Conservation (phyloP, 2,329 filamentous ascomycete species). For the Colletotrichum caudatum region DNA sequence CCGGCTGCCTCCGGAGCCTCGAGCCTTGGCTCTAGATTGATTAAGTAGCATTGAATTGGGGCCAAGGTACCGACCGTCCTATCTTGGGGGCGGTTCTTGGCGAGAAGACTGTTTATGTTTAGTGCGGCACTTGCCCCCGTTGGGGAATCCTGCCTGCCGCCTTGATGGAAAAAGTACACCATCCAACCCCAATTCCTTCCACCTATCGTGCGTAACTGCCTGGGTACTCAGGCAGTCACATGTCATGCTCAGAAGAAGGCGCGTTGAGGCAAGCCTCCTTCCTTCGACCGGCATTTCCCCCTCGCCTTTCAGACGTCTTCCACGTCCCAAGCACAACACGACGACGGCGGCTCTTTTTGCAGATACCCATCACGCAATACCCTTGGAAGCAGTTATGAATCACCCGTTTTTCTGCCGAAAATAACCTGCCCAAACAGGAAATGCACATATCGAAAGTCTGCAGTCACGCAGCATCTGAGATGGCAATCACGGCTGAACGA, state of each 20-base stretch:
- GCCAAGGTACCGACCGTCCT: not conserved
- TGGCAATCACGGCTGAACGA: not conserved
- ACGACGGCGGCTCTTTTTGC: not conserved
- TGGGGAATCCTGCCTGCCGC: not conserved
- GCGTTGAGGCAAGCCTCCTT: not conserved
- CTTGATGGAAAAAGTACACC: not conserved
- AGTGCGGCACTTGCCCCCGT: not conserved
- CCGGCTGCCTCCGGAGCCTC: not conserved
- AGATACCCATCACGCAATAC: too few species aligned
- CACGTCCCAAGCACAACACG: too few species aligned
- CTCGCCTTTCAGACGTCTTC: not conserved
- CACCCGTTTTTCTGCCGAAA: not conserved
- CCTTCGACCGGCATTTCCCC: not conserved
- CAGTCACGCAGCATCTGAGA: not conserved
- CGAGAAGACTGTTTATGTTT: not conserved
- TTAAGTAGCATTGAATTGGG: not conserved
- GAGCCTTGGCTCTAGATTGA: not conserved
- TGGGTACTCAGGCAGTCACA: not conserved
- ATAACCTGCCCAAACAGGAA: too few species aligned
- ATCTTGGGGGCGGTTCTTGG: not conserved
- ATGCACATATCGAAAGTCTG: not conserved
- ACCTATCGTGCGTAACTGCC: not conserved
- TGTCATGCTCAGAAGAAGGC: not conserved
- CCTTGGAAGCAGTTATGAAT: not conserved
- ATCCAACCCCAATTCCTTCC: not conserved